Percentiles rank a stretch among this genome's conserved stretches.
These are phyloP conservation scores for Phaeosphaeriaceae sp. DNA, from an alignment of 2,329 filamentous ascomycete genomes.

Conservation along the genomic window DNA sequence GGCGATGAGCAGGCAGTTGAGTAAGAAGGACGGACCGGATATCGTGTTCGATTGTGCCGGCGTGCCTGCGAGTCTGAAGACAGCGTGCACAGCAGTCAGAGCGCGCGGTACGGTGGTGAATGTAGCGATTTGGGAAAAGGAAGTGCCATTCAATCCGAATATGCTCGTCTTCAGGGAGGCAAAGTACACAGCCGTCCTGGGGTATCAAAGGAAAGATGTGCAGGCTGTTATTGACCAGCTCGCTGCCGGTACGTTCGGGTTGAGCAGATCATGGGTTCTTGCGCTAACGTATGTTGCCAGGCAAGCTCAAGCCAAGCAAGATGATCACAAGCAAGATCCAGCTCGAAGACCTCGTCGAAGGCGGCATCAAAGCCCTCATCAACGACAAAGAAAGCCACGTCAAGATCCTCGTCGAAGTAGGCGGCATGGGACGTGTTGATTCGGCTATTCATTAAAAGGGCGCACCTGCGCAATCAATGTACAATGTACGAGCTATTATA, in stretches of 20 bases:
- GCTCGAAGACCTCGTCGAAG: constrained; percentile 63
- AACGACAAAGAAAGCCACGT: constrained; percentile 68
- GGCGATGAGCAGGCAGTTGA: constrained; percentile 55
- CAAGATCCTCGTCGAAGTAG: constrained; percentile 65
- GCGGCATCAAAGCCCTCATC: constrained; percentile 64
- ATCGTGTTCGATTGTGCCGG: constrained; percentile 70
- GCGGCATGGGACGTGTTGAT: constrained; percentile 20
- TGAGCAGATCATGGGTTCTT: background rate
- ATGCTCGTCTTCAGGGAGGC: constrained; percentile 62
- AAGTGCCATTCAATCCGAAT: constrained; percentile 61
- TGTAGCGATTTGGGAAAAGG: constrained; percentile 69
- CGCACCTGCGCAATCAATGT: background rate
- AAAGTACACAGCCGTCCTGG: constrained; percentile 58
- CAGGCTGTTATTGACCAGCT: constrained; percentile 64
- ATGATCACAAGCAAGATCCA: constrained; percentile 69
- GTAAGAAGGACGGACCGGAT: constrained; percentile 60
- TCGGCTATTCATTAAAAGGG: constrained; percentile 11
- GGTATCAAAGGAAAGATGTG: constrained; percentile 63
- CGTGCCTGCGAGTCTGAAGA: constrained; percentile 55
- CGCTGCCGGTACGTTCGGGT: constrained; percentile 34
- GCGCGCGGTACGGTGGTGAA: constrained; percentile 67
- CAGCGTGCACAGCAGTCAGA: constrained; percentile 58
- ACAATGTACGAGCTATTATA: no score
- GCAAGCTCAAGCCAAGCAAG: constrained; percentile 57
- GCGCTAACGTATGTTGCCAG: constrained; percentile 34